phyloP scores from a whole-genome alignment of 768 basidiomycete genomes.

The Leccinum barrowsii region DNA sequence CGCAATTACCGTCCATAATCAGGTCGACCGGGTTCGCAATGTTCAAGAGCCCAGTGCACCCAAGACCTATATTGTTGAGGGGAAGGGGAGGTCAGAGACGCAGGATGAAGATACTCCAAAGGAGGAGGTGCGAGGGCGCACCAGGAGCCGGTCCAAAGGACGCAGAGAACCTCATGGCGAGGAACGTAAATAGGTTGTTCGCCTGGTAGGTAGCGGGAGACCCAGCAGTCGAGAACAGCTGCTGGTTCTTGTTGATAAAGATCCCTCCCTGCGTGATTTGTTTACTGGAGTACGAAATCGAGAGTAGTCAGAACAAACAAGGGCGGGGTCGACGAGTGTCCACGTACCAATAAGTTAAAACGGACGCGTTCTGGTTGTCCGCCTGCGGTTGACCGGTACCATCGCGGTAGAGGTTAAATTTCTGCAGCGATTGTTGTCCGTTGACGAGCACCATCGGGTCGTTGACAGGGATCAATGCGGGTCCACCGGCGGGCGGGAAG shows the following conservation, averaged over 20 bases:
- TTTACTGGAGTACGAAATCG: conserved; percentile 6
- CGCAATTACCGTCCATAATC: conserved; percentile 23
- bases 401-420: conserved; percentile 27
- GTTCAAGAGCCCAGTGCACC: conserved; percentile 19
- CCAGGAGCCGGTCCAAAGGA: conserved; percentile 24
- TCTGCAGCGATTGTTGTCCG: conserved; percentile 22
- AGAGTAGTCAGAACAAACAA: background rate
- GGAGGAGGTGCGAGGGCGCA: background rate
- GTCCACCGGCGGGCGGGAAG: conserved; percentile 23
- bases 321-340: background rate
- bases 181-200: conserved; percentile 26
- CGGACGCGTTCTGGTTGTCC: conserved; percentile 22
- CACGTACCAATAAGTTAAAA: conserved; percentile 19
- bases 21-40: conserved; percentile 22
- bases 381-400: conserved; percentile 27
- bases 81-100: background rate
- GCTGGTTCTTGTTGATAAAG: conserved; percentile 23
- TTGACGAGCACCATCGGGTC: conserved; percentile 27
- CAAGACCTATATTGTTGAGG: conserved; percentile 15
- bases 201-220: conserved; percentile 23
- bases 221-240: conserved; percentile 10
- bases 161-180: conserved; percentile 27
- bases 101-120: background rate
- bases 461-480: conserved; percentile 24
- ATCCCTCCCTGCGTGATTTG: conserved; percentile 22